Base-by-base conservation (phyloP, 106 monocot species). In the Hemerocallis citrina region DNA sequence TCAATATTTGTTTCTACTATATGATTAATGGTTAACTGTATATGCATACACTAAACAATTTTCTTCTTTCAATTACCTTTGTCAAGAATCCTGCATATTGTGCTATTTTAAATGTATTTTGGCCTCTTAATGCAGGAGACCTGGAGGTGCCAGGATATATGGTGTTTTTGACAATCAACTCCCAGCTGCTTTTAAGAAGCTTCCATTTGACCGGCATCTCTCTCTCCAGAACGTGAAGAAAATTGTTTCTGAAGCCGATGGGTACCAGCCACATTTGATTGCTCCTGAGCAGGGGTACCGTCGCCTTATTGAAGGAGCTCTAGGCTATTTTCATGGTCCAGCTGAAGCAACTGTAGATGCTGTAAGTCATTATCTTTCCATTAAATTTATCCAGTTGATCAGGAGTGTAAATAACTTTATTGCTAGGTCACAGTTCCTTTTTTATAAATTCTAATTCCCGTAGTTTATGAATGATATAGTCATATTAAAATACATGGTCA, bases 91-190 rank as follows among this genome's bases (percentile, higher is more conserved):
- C 12, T 33, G 42, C 28, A 43, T 21, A 5, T 41, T 40, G 42
- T 13, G 35, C 7, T 29, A 17, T 42, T 73, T 19, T 73, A 17
- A 34, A 44, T 17, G 0, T 1, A 10, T 30, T 29, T 37, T 12
- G 37, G 38, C 65, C 30, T 12, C 33, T 58, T 57, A 22, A 17
- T 20, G 22, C 71, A 88, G 88, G 59, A 79, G 88, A 34, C 71
- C 88, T 45, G 88, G 88, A 38, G 88, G 88, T 65, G 88, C 83
- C 77, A 68, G 76, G 61, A 83, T 88, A 58, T 88, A 88, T 76
- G 79, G 83, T 31, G 83, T 88, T 68, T 88, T 88, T 65, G 88
- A 88, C 63, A 88, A 83, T 60, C 88, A 88, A 55, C 77, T 88
- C 15, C 88, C 88, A 44, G 74, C 77, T 54, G 88, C 88, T 61